Conservation (phyloP, 352 stramenopile genomes). For the Phytophthora boehmeriae region DNA sequence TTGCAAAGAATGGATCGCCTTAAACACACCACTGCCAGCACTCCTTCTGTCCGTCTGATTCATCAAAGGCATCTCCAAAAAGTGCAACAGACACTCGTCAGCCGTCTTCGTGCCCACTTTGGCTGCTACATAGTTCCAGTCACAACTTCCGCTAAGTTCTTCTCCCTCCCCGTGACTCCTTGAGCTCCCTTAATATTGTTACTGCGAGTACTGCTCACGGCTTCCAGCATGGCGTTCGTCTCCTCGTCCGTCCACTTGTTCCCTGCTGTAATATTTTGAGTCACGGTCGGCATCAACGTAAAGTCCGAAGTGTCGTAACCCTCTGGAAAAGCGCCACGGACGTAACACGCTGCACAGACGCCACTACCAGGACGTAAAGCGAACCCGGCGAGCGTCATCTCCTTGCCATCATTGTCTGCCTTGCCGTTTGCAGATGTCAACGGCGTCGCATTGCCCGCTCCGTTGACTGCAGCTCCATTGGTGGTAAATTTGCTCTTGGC, state of each 20-base stretch:
- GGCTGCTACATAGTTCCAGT: conserved; percentile 81
- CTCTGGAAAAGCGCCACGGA: conserved; percentile 67
- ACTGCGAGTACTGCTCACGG: conserved; percentile 42
- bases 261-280: conserved; percentile 4
- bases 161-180: conserved; percentile 12
- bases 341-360: conserved; percentile 73
- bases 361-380: conserved; percentile 56
- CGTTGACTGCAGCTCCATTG: conserved; percentile 17
- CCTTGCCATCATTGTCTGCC: conserved; percentile 31
- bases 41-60: conserved; percentile 20
- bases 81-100: conserved; percentile 81
- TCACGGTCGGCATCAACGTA: conserved; percentile 35
- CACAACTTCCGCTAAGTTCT: conserved; percentile 48
- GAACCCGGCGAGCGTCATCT: conserved; percentile 54
- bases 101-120: conserved; percentile 72
- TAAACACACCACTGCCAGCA: not conserved
- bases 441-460: conserved; percentile 5
- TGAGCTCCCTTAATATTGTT: conserved; percentile 14
- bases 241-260: conserved; percentile 52
- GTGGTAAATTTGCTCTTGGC: conserved; percentile 59
- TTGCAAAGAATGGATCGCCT: conserved; percentile 28
- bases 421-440: conserved; percentile 23
- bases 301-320: conserved; percentile 70
- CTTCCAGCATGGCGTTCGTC: conserved; percentile 54
- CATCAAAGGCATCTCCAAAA: conserved; percentile 75